A percentile compares a stretch with the other conserved stretches of the same genome.
phyloP scores from a whole-genome alignment of 2,329 filamentous ascomycete genomes.

The Lojkania enalia region DNA sequence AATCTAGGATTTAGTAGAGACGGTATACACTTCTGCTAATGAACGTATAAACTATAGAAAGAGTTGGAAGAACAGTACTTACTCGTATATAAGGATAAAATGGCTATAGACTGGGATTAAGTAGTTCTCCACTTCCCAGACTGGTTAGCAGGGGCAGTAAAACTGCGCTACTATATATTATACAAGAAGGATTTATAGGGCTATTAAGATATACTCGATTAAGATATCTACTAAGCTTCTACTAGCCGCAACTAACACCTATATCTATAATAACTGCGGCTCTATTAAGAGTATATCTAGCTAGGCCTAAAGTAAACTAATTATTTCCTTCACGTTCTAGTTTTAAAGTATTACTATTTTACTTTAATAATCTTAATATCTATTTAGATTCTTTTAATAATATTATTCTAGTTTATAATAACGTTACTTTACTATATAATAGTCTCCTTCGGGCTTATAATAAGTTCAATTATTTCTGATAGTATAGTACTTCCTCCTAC shows the following conservation, averaged over 20 bases:
- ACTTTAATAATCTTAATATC: neutral
- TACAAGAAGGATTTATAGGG: neutral
- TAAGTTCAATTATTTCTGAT: no score
- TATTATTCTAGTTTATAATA: neutral
- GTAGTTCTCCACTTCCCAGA: neutral
- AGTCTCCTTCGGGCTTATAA: no score
- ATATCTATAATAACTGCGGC: neutral
- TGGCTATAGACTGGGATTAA: neutral
- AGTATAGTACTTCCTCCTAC: no score
- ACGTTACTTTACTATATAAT: no score
- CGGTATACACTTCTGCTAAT: constrained; percentile 1
- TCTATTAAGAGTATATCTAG: no score
- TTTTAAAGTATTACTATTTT: neutral
- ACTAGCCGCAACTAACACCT: neutral
- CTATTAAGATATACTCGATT: neutral
- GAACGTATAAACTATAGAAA: neutral
- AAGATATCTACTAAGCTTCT: neutral
- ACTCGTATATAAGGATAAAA: neutral
- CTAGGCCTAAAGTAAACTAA: no score
- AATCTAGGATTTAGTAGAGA: constrained; percentile 1
- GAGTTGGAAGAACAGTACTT: neutral
- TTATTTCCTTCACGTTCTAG: no score
- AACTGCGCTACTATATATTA: constrained; percentile 1
- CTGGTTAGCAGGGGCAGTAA: neutral
- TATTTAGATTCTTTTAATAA: neutral